Conservation (phyloP, 176 grass and related monocot genomes). For the Cocos nucifera region DNA sequence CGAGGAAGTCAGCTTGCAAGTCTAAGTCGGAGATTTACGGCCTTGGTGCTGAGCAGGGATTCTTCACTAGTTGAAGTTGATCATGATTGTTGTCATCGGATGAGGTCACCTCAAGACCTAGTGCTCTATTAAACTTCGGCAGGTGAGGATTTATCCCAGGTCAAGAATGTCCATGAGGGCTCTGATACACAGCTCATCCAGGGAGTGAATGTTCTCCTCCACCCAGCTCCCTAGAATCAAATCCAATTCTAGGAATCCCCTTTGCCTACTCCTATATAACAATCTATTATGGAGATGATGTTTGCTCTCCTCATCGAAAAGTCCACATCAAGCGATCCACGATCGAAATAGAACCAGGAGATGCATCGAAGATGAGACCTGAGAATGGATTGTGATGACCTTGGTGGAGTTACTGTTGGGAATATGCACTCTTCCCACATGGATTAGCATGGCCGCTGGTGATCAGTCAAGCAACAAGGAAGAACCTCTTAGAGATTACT, state of each 20-base stretch:
- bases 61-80: too few relatives aligned
- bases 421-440: too few relatives aligned
- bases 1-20: too few relatives aligned
- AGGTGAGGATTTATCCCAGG: too few relatives aligned
- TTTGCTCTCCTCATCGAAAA: slow-evolving; percentile 71
- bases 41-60: too few relatives aligned
- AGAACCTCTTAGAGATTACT: too few relatives aligned
- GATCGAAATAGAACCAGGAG: slow-evolving; percentile 13
- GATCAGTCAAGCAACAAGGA: too few relatives aligned
- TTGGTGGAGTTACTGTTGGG: not conserved
- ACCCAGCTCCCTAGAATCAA: slow-evolving; percentile 83
- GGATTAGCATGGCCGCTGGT: too few relatives aligned
- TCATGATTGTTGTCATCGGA: too few relatives aligned
- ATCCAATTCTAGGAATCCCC: slow-evolving; percentile 90
- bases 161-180: slow-evolving; percentile 77
- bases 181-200: slow-evolving; percentile 70
- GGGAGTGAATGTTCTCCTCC: slow-evolving; percentile 57
- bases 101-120: too few relatives aligned
- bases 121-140: too few relatives aligned
- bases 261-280: slow-evolving; percentile 85
- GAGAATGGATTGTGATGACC: not conserved
- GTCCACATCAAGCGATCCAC: slow-evolving; percentile 25
- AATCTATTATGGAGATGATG: slow-evolving; percentile 85
- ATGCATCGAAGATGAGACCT: slow-evolving; percentile 20
- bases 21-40: too few relatives aligned